Base-by-base conservation (phyloP, 306 rosid genomes). In the Sindora glabra region DNA sequence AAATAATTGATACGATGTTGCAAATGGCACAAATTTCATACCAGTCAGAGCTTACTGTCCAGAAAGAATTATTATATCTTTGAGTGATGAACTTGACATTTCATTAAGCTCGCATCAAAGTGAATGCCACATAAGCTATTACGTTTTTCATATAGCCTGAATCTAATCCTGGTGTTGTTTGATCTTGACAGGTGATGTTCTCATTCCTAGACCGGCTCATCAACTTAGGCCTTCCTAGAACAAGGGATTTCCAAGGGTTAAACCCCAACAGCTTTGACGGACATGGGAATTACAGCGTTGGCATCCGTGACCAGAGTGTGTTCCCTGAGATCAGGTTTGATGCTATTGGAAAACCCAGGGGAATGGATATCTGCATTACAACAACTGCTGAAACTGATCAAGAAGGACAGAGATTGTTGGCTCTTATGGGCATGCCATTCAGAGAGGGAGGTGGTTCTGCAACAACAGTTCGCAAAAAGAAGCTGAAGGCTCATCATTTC, bases 361-460 rank as follows among this genome's bases (percentile, higher is more conserved):
- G 96, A 74, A 92, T 92, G 99, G 99, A 92, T 54, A 58, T 92
- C 60, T 86, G 95, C 70, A 91, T 91, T 26, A 8, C 36, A n/a
- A 88, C 98, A 4, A 83, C 96, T 1, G 96, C 95, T 7, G 67
- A 79, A 65, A 77, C 92, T 0, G 98, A 91, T 68, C 74, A 88
- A 74, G 98, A 91, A 78, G 96, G 77, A 16, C 87, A 76, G 24
- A 78, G 19, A 51, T 87, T 91, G 12, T 56, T 85, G 69, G 83
- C 87, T 67, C 92, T 85, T 26, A 83, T 88, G 98, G 98, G 96
- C 18, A 91, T 91, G 96, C 98, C 98, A 18, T 88, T 88, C 81
- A 78, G 85, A 78, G 94, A 88, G 69, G 84, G 85, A 27, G 72
- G 68, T 64, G 86, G 89, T 40, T 8, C 80, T 3, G 25, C 76